phyloP scores from a whole-genome alignment of 805 yeast genomes.

The Cyberlindnera mississippiensis region DNA sequence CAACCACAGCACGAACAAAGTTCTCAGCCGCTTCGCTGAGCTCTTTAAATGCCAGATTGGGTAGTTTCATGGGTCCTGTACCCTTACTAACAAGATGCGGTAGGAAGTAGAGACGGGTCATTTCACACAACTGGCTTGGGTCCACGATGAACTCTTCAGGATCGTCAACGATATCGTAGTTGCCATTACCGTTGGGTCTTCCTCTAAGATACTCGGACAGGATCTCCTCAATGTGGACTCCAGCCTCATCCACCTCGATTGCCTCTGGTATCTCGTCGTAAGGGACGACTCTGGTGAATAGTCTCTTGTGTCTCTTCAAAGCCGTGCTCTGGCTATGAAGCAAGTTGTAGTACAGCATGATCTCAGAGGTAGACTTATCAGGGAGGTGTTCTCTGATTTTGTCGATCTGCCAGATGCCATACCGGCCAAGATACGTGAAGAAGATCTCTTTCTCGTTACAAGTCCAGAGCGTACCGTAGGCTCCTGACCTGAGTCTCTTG shows the following conservation, averaged over 20 bases:
- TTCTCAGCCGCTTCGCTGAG: background rate
- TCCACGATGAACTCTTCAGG: background rate
- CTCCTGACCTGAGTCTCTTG: background rate
- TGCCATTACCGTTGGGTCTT: background rate
- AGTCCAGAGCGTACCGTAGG: slow-evolving; percentile 11
- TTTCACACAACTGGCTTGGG: background rate
- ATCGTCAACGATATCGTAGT: background rate
- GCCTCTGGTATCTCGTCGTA: slow-evolving; percentile 50
- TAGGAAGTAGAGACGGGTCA: background rate
- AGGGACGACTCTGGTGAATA: slow-evolving; percentile 25
- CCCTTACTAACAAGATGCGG: background rate
- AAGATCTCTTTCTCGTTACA: slow-evolving; percentile 46
- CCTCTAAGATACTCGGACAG: background rate
- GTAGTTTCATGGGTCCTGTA: no score
- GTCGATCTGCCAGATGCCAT: slow-evolving; percentile 45
- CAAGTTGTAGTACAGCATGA: slow-evolving; percentile 40
- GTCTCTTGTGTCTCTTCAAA: slow-evolving; percentile 27
- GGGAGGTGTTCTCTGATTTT: slow-evolving; percentile 36
- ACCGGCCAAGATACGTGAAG: slow-evolving; percentile 45
- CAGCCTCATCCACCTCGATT: slow-evolving; percentile 45
- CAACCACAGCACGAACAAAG: background rate
- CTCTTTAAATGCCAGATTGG: background rate
- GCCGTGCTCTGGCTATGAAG: slow-evolving; percentile 27
- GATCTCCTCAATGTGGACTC: slow-evolving; percentile 40
- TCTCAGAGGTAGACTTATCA: slow-evolving; percentile 40